Percentiles rank a stretch among this genome's conserved stretches.
phyloP scores from a whole-genome alignment of 495 filamentous ascomycete species.

The Bacidia gigantensis region DNA sequence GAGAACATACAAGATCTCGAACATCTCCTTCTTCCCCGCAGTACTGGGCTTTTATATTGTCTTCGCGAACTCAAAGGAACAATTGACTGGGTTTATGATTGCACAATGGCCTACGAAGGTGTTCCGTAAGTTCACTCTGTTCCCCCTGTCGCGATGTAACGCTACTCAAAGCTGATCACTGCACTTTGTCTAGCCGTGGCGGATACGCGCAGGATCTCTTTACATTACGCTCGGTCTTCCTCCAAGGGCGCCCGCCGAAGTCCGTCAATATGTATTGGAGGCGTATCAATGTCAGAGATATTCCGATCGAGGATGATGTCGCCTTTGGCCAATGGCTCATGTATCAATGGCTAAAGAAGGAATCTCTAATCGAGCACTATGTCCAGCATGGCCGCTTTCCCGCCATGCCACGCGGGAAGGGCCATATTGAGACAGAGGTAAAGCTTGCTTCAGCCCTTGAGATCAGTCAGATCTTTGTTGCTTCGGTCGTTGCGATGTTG shows the following conservation, averaged over 20 bases:
- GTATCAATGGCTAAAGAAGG: conserved; percentile 50
- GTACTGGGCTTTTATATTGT: conserved; percentile 50
- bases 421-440: conserved; percentile 47
- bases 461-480: conserved; percentile 38
- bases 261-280: conserved; percentile 63
- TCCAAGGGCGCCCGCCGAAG: conserved; percentile 52
- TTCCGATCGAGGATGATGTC: conserved; percentile 44
- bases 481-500: not conserved
- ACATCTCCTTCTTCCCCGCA: conserved; percentile 47
- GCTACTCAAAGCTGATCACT: conserved; percentile 5
- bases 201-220: conserved; percentile 53
- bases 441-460: conserved; percentile 38
- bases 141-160: not conserved
- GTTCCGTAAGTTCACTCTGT: conserved; percentile 39
- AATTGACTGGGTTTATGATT: conserved; percentile 55
- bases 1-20: conserved; percentile 35
- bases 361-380: conserved; percentile 44
- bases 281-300: conserved; percentile 40
- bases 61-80: conserved; percentile 45
- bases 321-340: conserved; percentile 45
- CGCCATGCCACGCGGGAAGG: conserved; percentile 35
- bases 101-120: conserved; percentile 55
- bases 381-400: conserved; percentile 47
- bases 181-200: conserved; percentile 30
- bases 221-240: conserved; percentile 47